These are phyloP conservation scores for Bothriochloa decipiens DNA, from an alignment of 176 grass and related monocot species.

Conservation along the genomic window DNA sequence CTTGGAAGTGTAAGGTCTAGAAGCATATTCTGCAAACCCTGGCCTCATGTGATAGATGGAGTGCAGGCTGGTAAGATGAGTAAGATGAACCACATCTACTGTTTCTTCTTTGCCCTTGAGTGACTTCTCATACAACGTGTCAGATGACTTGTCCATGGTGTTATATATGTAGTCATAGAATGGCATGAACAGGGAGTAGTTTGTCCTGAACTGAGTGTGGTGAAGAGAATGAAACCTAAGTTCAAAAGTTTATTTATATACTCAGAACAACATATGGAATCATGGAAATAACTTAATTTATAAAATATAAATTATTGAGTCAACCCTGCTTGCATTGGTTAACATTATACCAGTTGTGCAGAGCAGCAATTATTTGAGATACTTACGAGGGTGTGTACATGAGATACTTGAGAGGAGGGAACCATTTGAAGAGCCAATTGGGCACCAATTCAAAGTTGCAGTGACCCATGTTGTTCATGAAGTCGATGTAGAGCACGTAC, in stretches of 20 bases:
- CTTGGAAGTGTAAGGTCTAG: constrained; percentile 65
- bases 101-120: constrained; percentile 60
- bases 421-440: constrained; percentile 63
- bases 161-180: constrained; percentile 95
- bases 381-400: constrained; percentile 99
- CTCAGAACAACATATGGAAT: constrained; percentile 1
- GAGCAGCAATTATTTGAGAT: background rate
- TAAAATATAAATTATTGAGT: background rate
- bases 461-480: constrained; percentile 98
- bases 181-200: constrained; percentile 92
- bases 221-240: constrained; percentile 91
- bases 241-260: background rate
- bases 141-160: constrained; percentile 77
- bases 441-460: constrained; percentile 94
- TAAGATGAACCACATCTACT: constrained; percentile 72
- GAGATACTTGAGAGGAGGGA: constrained; percentile 90
- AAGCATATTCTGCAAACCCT: constrained; percentile 73
- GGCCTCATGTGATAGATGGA: constrained; percentile 79
- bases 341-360: background rate
- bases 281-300: background rate
- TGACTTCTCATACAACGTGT: constrained; percentile 66
- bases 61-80: constrained; percentile 70
- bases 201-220: constrained; percentile 89
- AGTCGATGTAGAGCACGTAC: constrained; percentile 72
- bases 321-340: background rate